Evolutionary conservation across 2,329 filamentous ascomycete species (phyloP).

Genomic region (Cordyceps pruinosa): DNA sequence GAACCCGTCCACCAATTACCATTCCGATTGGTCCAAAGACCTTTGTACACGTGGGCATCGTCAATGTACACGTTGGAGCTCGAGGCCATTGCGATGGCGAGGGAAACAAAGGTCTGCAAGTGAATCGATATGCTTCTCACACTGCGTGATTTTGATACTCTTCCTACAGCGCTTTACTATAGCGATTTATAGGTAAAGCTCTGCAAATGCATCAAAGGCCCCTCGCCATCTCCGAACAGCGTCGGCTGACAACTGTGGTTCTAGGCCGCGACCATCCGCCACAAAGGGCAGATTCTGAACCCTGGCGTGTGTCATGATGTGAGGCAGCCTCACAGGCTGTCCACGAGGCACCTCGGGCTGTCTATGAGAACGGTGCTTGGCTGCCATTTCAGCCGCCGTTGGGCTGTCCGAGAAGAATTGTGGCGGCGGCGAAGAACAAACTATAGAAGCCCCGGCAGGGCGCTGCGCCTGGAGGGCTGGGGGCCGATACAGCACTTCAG

Average conservation of each 20-base stretch:
- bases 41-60: neutral
- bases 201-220: neutral
- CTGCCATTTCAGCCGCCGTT: too few species aligned
- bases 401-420: too few species aligned
- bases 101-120: neutral
- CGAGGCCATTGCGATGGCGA: neutral
- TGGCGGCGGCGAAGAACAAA: too few species aligned
- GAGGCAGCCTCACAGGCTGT: neutral
- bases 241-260: neutral
- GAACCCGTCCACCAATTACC: neutral
- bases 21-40: neutral
- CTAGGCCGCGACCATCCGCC: neutral
- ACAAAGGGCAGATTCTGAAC: neutral
- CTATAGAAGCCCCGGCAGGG: too few species aligned
- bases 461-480: too few species aligned
- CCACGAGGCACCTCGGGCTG: too few species aligned
- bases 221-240: neutral
- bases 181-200: neutral
- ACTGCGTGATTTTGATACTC: neutral
- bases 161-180: too few species aligned
- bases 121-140: neutral
- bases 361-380: too few species aligned
- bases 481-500: too few species aligned
- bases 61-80: slow-evolving; percentile 2
- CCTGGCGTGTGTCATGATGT: neutral